Evolutionary conservation across 179 eudicot species (phyloP), one percentile per base, ranked within the genome.

Genomic region (Beta macrorhiza): DNA sequence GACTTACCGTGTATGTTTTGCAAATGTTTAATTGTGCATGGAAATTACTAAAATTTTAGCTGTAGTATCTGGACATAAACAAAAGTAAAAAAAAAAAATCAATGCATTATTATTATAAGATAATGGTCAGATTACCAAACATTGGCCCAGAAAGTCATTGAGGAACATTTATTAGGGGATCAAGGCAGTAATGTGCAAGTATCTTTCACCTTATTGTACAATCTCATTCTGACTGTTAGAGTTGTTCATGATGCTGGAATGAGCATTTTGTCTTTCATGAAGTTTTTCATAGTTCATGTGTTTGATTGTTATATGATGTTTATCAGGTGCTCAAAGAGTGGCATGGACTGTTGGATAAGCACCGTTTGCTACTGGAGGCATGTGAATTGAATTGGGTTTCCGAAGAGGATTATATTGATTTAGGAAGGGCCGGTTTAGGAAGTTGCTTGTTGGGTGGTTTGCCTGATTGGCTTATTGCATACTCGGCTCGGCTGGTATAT

Each of bases 381-480:
- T 96, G 99, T 82, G 92, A 96, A 87, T 74, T 89, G 72, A 94
- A 94, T 88, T 90, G 89, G 85, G 99, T 94, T 44, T 92, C 98
- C 11, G 98, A 96, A 78, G 99, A 94, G 82, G 99, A 96, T 88
- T 96, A 91, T 85, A 89, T 96, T 83, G 98, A 94, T n/a, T 82
- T 96, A 85, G 89, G 94, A 67, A 96, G 82, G 87, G 99, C 98
- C 80, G 99, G 99, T 71, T 86, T 94, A 75, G 99, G 97, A 49
- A 89, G 92, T 88, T 96, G 99, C 88, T 89, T 96, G 87, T 97
- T 95, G 85, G 94, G 90, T 70, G 99, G 96, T 72, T 83, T 95
- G 84, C 99, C 99, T 79, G 97, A 95, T 87, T 96, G 99, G 99
- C 87, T 96, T 76, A 78, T 96, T 85, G 98, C 99, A 53, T 96